A percentile compares a stretch with the other conserved stretches of the same genome.
phyloP scores from a whole-genome alignment of 257 asterid species.

The Fraxinus americana region DNA sequence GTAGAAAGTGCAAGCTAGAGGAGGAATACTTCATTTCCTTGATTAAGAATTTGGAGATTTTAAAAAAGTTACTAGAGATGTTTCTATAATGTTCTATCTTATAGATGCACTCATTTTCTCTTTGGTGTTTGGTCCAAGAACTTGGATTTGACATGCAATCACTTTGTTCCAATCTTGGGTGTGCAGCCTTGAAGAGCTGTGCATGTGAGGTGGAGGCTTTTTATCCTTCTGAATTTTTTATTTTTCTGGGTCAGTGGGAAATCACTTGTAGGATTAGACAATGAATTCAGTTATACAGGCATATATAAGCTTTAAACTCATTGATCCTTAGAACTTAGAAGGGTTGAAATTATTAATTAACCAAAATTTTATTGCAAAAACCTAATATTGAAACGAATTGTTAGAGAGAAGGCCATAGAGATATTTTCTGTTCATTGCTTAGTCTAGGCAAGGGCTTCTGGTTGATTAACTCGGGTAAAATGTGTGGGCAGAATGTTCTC shows the following conservation, averaged over 20 bases:
- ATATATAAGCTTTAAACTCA: neutral
- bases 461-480: neutral
- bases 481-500: neutral
- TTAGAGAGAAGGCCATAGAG: neutral
- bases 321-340: neutral
- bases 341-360: neutral
- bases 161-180: neutral
- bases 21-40: neutral
- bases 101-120: neutral
- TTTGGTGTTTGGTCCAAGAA: neutral
- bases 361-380: neutral
- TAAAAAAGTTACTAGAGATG: neutral
- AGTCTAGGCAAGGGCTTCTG: conserved; percentile 1
- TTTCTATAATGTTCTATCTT: neutral
- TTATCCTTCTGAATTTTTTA: neutral
- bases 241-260: neutral
- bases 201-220: neutral
- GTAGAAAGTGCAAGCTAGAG: neutral
- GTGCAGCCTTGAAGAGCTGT: neutral
- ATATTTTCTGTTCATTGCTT: neutral
- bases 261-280: neutral
- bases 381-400: neutral
- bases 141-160: neutral
- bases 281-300: neutral
- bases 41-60: neutral